A percentile compares a stretch with the other conserved stretches of the same genome.
Conservation (phyloP, 257 asterid genomes). For the Solanum paucissectum region DNA sequence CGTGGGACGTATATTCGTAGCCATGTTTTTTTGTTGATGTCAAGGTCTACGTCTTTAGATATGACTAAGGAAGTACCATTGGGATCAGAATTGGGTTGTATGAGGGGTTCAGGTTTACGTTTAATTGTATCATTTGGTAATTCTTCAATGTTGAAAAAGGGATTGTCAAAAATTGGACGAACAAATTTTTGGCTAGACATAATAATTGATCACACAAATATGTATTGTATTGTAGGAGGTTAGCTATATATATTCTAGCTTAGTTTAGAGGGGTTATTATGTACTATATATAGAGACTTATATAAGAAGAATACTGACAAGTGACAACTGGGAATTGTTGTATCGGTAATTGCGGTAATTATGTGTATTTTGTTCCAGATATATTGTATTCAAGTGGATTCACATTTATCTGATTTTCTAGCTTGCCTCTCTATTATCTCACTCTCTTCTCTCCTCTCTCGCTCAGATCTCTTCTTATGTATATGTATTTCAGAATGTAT, state of each 20-base stretch:
- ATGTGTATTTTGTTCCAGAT: too few relatives aligned
- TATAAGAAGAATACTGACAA: too few relatives aligned
- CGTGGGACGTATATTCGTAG: constrained; percentile 34
- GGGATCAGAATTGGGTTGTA: constrained; percentile 16
- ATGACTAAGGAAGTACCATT: constrained; percentile 14
- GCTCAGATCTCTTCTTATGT: too few relatives aligned
- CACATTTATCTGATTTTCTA: too few relatives aligned
- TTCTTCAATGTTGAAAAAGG: constrained; percentile 22
- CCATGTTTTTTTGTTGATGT: constrained; percentile 29
- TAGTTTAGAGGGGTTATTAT: neutral
- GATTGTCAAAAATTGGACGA: constrained; percentile 27
- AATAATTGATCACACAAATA: neutral
- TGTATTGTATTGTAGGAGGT: neutral
- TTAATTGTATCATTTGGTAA: constrained; percentile 18
- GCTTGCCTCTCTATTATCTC: too few relatives aligned
- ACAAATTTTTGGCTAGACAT: constrained; percentile 5
- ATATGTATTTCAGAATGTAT: too few relatives aligned
- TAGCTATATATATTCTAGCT: neutral
- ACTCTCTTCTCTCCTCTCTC: too few relatives aligned
- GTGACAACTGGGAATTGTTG: too few relatives aligned
- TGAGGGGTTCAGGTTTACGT: constrained; percentile 11
- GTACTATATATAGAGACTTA: too few relatives aligned
- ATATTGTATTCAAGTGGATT: too few relatives aligned
- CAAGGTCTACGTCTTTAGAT: constrained; percentile 31
- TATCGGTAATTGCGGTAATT: too few relatives aligned